phyloP scores from a whole-genome alignment of 108 stramenopile genomes.

The Conticribra weissflogii region DNA sequence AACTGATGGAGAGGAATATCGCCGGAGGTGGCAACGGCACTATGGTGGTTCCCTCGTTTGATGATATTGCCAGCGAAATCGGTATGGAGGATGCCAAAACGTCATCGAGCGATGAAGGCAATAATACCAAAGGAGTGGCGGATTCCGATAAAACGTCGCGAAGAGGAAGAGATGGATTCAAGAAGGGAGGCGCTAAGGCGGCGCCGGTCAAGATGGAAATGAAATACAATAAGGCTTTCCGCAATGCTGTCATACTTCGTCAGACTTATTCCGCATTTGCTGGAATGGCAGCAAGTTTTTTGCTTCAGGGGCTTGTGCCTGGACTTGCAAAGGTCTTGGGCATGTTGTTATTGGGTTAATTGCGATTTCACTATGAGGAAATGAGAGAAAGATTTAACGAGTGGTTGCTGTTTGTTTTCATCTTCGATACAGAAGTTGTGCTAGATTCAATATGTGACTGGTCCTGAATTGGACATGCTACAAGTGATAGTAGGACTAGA shows the following conservation, averaged over 20 bases:
- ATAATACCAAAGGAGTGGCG: neutral
- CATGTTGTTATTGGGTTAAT: slow-evolving; percentile 26
- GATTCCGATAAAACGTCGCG: slow-evolving; percentile 14
- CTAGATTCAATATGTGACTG: no score
- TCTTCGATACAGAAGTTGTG: no score
- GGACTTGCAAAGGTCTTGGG: slow-evolving; percentile 30
- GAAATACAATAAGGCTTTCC: slow-evolving; percentile 49
- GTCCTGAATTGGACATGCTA: no score
- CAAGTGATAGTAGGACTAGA: no score
- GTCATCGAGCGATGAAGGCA: neutral
- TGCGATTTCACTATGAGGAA: no score
- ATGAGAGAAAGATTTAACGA: no score
- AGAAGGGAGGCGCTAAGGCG: slow-evolving; percentile 6
- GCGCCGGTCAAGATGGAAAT: slow-evolving; percentile 41
- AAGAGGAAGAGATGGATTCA: neutral
- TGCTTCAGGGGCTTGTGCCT: slow-evolving; percentile 34
- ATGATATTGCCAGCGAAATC: slow-evolving; percentile 28
- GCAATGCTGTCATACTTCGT: slow-evolving; percentile 39
- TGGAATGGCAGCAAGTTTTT: slow-evolving; percentile 31
- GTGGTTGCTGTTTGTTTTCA: no score
- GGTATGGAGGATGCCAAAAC: slow-evolving; percentile 12
- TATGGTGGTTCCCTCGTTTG: slow-evolving; percentile 6
- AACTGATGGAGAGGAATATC: slow-evolving; percentile 4
- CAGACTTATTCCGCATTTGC: slow-evolving; percentile 40
- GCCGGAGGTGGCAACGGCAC: neutral